Base-by-base conservation (phyloP, 495 filamentous ascomycete species). In the Penicillium paxilli region DNA sequence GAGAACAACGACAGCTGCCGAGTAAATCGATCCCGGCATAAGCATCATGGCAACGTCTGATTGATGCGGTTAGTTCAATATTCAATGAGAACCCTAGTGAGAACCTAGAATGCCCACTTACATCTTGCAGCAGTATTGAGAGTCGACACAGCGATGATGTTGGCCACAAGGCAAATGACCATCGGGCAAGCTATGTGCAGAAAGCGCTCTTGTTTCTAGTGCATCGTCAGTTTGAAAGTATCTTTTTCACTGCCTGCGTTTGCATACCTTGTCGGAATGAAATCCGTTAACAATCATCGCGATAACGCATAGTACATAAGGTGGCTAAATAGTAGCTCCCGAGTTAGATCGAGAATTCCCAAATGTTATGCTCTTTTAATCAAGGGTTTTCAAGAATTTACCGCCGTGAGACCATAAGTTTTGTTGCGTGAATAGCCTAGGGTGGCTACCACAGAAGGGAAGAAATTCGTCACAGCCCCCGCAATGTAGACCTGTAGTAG, bases 31-130 rank as follows among this genome's bases (percentile, higher is more conserved):
- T 1, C 49, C 55, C 12, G 55, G 55, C 49, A 58, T 52, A 2
- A 52, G 44, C 55, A 58, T 58, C 49, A 58, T 58, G 21, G 55
- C 55, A 33, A 58, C 44, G 35, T 58, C 55, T 58, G n/a, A n/a
- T 24, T 33, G 30, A 21, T 1, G 44, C 4, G 37, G 52, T 24
- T 16, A 51, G 35, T 35, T 19, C 9, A 33, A n/a, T n/a, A n/a
- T n/a, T n/a, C n/a, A n/a, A n/a, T n/a, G n/a, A n/a, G n/a, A n/a
- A n/a, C n/a, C n/a, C n/a, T n/a, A n/a, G n/a, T n/a, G n/a, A n/a
- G n/a, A n/a, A n/a, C n/a, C n/a, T 38, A 14, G 6, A 9, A 19
- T 46, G n/a, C n/a, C 3, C 17, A 52, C 55, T 26, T 23, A 58
- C 55, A 58, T 23, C 55, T 49, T 30, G 55, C 55, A 8, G 42